phyloP scores from a whole-genome alignment of 176 grass and related monocot species.

The Panicum miliaceum region DNA sequence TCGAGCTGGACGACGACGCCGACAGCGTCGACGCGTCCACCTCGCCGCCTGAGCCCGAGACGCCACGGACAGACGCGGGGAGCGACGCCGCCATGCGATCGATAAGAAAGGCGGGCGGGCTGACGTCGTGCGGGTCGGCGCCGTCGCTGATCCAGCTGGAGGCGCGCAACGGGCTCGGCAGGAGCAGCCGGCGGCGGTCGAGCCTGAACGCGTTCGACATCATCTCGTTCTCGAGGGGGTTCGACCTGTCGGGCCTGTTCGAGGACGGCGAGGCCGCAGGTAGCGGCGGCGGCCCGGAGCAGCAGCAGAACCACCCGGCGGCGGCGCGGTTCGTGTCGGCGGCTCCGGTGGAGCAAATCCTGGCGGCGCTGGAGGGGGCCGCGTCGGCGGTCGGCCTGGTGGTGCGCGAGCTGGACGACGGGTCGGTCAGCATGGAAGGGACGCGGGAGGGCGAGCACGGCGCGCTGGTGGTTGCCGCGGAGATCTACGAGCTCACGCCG shows the following conservation, averaged over 20 bases:
- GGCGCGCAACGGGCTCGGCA: slow-evolving; percentile 25
- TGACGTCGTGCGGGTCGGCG: slow-evolving; percentile 70
- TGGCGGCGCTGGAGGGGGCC: slow-evolving; percentile 62
- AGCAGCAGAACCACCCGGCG: slow-evolving; percentile 26
- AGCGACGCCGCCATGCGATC: neutral
- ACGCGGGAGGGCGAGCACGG: slow-evolving; percentile 87
- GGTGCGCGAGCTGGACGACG: slow-evolving; percentile 66
- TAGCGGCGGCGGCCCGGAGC: neutral
- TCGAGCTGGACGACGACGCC: slow-evolving; percentile 50
- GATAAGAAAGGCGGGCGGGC: neutral
- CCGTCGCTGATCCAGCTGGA: slow-evolving; percentile 67
- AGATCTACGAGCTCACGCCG: slow-evolving; percentile 90
- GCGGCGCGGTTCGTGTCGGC: slow-evolving; percentile 77
- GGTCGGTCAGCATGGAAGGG: slow-evolving; percentile 76
- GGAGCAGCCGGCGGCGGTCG: slow-evolving; percentile 58
- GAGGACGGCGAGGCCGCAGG: slow-evolving; percentile 50
- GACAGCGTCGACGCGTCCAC: neutral
- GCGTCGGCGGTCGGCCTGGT: slow-evolving; percentile 55
- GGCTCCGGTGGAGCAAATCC: slow-evolving; percentile 53
- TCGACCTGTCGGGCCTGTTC: slow-evolving; percentile 87
- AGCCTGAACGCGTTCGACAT: slow-evolving; percentile 98
- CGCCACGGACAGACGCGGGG: slow-evolving; percentile 30
- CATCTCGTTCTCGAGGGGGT: slow-evolving; percentile 90
- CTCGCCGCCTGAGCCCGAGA: slow-evolving; percentile 42
- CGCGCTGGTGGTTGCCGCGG: slow-evolving; percentile 70